Conservation (phyloP, 1,284 basidiomycete species). For the Marasmius oreades region DNA sequence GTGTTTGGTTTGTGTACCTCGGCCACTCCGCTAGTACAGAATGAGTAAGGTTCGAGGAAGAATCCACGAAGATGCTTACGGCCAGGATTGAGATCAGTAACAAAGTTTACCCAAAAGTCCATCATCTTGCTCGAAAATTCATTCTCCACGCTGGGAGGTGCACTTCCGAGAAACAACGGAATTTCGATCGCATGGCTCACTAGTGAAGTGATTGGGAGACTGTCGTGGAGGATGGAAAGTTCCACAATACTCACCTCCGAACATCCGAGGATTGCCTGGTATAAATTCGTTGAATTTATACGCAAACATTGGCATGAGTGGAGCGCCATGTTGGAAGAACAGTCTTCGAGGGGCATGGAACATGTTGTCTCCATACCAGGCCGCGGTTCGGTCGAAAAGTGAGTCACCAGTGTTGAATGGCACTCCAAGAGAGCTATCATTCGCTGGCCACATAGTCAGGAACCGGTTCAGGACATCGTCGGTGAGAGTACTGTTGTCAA, state of each 20-base stretch:
- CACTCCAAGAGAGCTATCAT: constrained; percentile 36
- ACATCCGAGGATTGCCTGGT: constrained; percentile 39
- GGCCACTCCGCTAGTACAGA: constrained; percentile 39
- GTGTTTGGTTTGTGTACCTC: constrained; percentile 31
- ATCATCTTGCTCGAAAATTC: constrained; percentile 43
- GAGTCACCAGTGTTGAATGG: constrained; percentile 57
- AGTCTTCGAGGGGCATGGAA: constrained; percentile 46
- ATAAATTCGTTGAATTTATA: constrained; percentile 56
- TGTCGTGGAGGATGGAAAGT: constrained; percentile 20
- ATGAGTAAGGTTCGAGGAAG: not conserved
- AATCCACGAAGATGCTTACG: constrained; percentile 25
- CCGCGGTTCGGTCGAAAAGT: constrained; percentile 49
- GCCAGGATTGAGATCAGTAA: constrained; percentile 50
- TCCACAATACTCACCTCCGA: constrained; percentile 35
- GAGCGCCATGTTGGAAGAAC: constrained; percentile 45
- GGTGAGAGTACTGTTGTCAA: constrained; percentile 47
- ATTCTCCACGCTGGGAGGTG: constrained; percentile 37
- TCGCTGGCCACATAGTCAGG: constrained; percentile 40
- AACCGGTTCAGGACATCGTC: constrained; percentile 34
- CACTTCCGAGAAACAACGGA: constrained; percentile 42
- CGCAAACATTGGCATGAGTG: constrained; percentile 44
- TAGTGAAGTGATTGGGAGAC: constrained; percentile 35
- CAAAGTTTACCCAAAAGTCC: constrained; percentile 52
- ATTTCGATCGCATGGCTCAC: constrained; percentile 52
- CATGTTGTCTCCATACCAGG: constrained; percentile 58